These are phyloP conservation scores for Lentinula edodes DNA, from an alignment of 768 basidiomycete species.

Conservation along the genomic window DNA sequence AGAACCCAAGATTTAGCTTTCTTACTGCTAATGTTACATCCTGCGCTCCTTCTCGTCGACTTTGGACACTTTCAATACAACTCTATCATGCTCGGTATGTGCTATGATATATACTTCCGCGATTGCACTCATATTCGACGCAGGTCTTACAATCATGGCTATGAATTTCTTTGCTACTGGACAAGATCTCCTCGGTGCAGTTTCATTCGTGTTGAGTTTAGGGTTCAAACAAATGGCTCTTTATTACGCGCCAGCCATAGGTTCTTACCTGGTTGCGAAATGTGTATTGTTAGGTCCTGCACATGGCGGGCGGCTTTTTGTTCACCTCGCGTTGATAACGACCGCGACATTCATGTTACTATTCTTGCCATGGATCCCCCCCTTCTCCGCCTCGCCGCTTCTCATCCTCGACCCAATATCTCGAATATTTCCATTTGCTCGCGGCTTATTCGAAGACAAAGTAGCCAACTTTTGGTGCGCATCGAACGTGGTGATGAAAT, in stretches of 20 bases:
- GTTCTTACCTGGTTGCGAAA: conserved; percentile 84
- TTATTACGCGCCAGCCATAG: conserved; percentile 92
- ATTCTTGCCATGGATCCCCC: conserved; percentile 77
- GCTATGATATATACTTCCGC: not conserved
- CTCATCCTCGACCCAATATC: conserved; percentile 58
- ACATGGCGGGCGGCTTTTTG: conserved; percentile 53
- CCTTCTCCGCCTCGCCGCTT: conserved; percentile 42
- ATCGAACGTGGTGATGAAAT: conserved; percentile 83
- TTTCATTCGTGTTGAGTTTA: conserved; percentile 79
- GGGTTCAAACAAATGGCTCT: conserved; percentile 96
- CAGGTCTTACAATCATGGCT: conserved; percentile 66
- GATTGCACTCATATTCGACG: not conserved
- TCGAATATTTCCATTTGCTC: conserved; percentile 87
- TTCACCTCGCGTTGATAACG: conserved; percentile 62
- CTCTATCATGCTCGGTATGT: conserved; percentile 82
- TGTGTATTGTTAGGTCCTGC: conserved; percentile 74
- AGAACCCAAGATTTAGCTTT: conserved; percentile 75
- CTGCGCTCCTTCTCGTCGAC: conserved; percentile 79
- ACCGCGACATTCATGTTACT: conserved; percentile 57
- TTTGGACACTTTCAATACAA: conserved; percentile 97
- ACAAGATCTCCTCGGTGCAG: conserved; percentile 68
- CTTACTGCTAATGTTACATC: conserved; percentile 72
- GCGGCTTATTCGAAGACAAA: conserved; percentile 92
- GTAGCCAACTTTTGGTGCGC: conserved; percentile 99
- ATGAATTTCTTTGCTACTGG: conserved; percentile 65